phyloP scores from a whole-genome alignment of 805 yeast genomes.

The Zygoascus tannicola region DNA sequence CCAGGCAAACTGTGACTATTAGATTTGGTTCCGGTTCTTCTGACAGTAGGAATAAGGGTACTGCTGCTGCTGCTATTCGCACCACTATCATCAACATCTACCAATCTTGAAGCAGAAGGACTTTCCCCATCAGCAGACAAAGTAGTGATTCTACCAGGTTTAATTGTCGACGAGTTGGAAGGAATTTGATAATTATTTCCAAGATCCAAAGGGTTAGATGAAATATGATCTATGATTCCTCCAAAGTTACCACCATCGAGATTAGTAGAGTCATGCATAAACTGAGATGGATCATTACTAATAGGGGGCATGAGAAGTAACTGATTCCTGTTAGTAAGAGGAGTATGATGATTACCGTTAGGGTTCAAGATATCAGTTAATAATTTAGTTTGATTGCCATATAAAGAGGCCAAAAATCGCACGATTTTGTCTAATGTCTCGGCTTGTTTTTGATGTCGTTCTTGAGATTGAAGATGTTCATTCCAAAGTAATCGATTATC shows the following conservation, averaged over 20 bases:
- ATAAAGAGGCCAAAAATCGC: constrained; percentile 76
- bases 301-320: constrained; percentile 11
- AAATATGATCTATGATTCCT: background rate
- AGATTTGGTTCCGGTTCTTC: background rate
- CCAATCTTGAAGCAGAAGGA: background rate
- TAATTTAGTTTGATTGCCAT: constrained; percentile 52
- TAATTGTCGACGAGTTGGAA: background rate
- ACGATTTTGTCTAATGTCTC: constrained; percentile 82
- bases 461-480: constrained; percentile 75
- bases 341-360: background rate
- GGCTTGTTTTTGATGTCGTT: constrained; percentile 75
- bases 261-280: too few species aligned
- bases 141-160: background rate
- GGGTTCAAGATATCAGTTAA: constrained; percentile 24
- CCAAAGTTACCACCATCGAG: background rate
- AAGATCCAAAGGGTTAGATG: constrained; percentile 1
- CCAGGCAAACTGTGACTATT: background rate
- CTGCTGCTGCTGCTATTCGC: background rate
- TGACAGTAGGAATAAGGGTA: background rate
- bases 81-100: background rate
- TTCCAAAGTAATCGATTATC: constrained; percentile 91
- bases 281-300: constrained; percentile 1
- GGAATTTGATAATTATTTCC: background rate
- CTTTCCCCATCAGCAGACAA: background rate
- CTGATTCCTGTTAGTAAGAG: constrained; percentile 4